Evolutionary conservation across 192 early-diverging fungal genomes (phyloP).

Genomic region (Backusella sp.): DNA sequence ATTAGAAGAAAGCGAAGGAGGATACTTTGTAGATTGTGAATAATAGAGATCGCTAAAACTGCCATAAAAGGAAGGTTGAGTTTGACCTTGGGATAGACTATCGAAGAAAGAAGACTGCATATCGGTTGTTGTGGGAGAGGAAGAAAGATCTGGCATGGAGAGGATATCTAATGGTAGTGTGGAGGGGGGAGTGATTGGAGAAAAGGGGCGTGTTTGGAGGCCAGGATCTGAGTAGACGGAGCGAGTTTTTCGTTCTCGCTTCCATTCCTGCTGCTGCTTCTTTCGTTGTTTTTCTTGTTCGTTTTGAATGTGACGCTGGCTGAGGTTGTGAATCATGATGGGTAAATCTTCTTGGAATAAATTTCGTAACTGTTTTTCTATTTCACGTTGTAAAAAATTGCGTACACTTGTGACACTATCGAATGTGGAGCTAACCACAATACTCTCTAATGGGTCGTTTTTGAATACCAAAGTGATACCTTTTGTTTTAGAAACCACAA

Average conservation of each 20-base stretch:
- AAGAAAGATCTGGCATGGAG: slow-evolving; percentile 1
- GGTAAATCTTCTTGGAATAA: slow-evolving; percentile 96
- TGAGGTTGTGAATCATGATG: slow-evolving; percentile 87
- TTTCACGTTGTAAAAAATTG: slow-evolving; percentile 84
- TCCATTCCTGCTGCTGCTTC: neutral
- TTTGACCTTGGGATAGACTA: neutral
- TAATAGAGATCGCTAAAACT: slow-evolving; percentile 15
- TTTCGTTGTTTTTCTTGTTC: slow-evolving; percentile 43
- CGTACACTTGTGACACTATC: slow-evolving; percentile 89
- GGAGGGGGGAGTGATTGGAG: neutral
- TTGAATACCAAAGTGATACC: slow-evolving; percentile 98
- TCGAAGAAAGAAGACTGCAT: slow-evolving; percentile 11
- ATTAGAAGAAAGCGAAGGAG: neutral
- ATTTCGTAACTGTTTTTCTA: slow-evolving; percentile 84
- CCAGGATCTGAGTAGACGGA: slow-evolving; percentile 6
- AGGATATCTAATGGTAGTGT: neutral
- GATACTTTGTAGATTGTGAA: neutral
- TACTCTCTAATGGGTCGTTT: slow-evolving; percentile 92
- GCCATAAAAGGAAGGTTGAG: neutral
- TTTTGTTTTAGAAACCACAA: slow-evolving; percentile 93
- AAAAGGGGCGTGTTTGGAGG: neutral
- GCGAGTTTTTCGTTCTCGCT: neutral
- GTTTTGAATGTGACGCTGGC: slow-evolving; percentile 63
- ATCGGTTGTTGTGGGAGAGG: neutral
- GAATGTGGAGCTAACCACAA: slow-evolving; percentile 94